Evolutionary conservation across 139 green algal species (phyloP), one percentile per base, ranked within the genome.

Genomic region (Yamagishiella unicocca): DNA sequence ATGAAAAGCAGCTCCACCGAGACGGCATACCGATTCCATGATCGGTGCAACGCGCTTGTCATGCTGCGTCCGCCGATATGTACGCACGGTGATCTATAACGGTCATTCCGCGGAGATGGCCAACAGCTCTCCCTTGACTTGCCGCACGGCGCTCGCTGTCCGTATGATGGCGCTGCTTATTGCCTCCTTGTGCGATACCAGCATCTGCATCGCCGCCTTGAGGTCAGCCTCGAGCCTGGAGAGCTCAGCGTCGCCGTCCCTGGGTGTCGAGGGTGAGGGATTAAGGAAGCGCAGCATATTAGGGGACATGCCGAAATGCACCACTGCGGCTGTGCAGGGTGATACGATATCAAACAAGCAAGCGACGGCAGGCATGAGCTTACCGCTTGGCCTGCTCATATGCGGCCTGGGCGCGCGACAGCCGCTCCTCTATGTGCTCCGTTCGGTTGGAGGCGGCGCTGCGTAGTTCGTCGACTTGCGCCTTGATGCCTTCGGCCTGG

Each of bases 381-480:
- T 62, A 95, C 92, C 93, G 87, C 73, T 93, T 89, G 76, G 92
- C 31, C 24, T 93, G 87, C 68, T 96, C 94, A 55, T 91, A 89
- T 27, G 93, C 78, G 4, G 62, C 79, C 68, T 92, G 81, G 27
- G 54, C 82, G 22, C 37, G 71, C 22, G 55, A 31, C 29, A 87
- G 83, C 40, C 71, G 62, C 54, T 93, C 92, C 72, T 97, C 93
- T 67, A 92, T 91, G 40, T 92, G 89, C 38, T 84, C 87, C 31
- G 92, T 78, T 46, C 62, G 53, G 73, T 91, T 81, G 84, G 75
- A 86, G 38, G 87, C 88, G 27, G 82, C 89, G 45, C 64, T 84
- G 75, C 92, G 92, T 84, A 96, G 77, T 50, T 78, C 67, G 1
- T 87, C 81, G 45, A 95, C 90, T 87, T 95, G 82, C 0, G 67